These are phyloP conservation scores for Trypanosoma brucei DNA, from an alignment of 208 protist genomes.

Conservation along the genomic window DNA sequence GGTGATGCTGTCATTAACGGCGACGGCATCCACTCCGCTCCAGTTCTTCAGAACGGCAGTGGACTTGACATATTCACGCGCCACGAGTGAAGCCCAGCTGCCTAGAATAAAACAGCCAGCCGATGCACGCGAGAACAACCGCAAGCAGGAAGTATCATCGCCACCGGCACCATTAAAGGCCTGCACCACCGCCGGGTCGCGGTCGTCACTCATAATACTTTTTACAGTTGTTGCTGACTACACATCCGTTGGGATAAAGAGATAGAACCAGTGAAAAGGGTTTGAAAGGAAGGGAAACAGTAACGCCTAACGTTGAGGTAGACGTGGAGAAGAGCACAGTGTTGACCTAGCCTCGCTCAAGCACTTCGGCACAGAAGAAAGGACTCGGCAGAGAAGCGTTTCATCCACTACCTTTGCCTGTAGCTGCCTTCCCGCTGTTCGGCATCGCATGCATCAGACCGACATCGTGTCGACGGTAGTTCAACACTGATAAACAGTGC, in stretches of 20 bases:
- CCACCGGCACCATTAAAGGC: slow-evolving; percentile 56
- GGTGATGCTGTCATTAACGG: slow-evolving; percentile 80
- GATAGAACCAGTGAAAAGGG: neutral
- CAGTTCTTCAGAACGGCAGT: slow-evolving; percentile 76
- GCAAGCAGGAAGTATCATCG: slow-evolving; percentile 64
- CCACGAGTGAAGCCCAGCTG: slow-evolving; percentile 68
- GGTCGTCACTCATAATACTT: slow-evolving; percentile 61
- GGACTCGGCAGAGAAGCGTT: too few species aligned
- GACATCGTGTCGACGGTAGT: too few species aligned
- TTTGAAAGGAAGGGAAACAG: neutral
- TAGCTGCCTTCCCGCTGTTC: too few species aligned
- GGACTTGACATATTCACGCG: slow-evolving; percentile 86
- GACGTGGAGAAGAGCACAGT: too few species aligned
- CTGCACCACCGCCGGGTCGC: slow-evolving; percentile 54
- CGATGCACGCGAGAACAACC: slow-evolving; percentile 62
- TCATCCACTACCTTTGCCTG: too few species aligned
- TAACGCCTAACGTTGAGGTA: too few species aligned
- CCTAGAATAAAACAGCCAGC: slow-evolving; percentile 76
- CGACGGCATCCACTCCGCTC: slow-evolving; percentile 51
- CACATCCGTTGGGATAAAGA: neutral
- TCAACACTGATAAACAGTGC: too few species aligned
- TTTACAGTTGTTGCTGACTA: neutral
- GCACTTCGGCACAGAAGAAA: too few species aligned
- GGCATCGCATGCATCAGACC: too few species aligned
- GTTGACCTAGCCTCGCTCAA: too few species aligned